These are phyloP conservation scores for Syncephalastrum monosporum DNA, from an alignment of 371 early-diverging fungal species.

Conservation along the genomic window DNA sequence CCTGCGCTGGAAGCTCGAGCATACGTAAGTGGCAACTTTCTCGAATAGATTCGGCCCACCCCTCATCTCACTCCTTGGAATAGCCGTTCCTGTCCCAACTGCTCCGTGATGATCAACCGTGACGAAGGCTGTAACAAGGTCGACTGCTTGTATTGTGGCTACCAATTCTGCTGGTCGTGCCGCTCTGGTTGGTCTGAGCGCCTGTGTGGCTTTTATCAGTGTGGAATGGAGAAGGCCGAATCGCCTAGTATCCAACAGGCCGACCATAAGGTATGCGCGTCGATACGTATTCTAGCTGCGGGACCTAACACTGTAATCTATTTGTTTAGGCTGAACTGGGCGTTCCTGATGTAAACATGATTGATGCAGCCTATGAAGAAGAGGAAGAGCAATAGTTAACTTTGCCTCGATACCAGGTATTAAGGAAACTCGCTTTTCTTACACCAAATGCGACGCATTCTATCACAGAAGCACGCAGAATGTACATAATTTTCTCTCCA, in stretches of 20 bases:
- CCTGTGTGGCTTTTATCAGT: conserved; percentile 34
- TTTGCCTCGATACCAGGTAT: too few species aligned
- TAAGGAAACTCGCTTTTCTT: too few species aligned
- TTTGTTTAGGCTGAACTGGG: conserved; percentile 27
- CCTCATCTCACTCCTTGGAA: conserved; percentile 1
- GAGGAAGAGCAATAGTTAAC: too few species aligned
- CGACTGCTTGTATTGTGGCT: conserved; percentile 73
- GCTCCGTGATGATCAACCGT: conserved; percentile 72
- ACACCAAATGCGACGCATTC: too few species aligned
- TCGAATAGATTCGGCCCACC: not conserved
- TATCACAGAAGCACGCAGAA: too few species aligned
- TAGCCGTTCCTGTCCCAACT: conserved; percentile 68
- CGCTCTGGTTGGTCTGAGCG: conserved; percentile 42
- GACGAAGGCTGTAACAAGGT: conserved; percentile 84
- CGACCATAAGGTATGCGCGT: conserved; percentile 6
- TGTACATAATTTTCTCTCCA: too few species aligned
- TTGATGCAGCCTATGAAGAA: too few species aligned
- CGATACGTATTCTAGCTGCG: not conserved
- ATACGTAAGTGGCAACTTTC: conserved; percentile 28
- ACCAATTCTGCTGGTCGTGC: conserved; percentile 71
- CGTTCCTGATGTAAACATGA: conserved; percentile 24
- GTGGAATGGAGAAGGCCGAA: conserved; percentile 9
- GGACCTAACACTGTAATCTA: not conserved
- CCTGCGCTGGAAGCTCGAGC: conserved; percentile 51
- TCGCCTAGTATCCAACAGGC: not conserved